phyloP scores from a whole-genome alignment of 2,329 filamentous ascomycete species.

The Monosporascus sp. region DNA sequence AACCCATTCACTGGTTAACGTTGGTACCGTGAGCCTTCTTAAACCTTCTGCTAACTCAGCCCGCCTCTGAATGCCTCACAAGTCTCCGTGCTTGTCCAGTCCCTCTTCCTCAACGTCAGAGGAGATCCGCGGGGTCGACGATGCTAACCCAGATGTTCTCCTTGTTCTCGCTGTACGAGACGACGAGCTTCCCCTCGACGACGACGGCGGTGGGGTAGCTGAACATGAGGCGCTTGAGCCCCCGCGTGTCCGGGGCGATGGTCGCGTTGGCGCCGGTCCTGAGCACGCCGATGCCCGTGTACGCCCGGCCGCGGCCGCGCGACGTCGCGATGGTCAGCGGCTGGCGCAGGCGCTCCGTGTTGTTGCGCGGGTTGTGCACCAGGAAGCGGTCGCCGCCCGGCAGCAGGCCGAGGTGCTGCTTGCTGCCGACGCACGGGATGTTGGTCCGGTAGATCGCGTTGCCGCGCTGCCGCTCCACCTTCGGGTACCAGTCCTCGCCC shows the following conservation, averaged over 20 bases:
- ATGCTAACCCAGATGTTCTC: slow-evolving; percentile 23
- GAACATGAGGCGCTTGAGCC: slow-evolving; percentile 17
- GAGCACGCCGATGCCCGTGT: slow-evolving; percentile 13
- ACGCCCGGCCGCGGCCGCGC: slow-evolving; percentile 6
- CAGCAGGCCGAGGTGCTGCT: slow-evolving; percentile 13
- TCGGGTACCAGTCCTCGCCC: slow-evolving; percentile 18
- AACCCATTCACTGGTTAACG: too few species aligned
- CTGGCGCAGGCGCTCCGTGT: slow-evolving; percentile 10
- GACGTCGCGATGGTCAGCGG: slow-evolving; percentile 14
- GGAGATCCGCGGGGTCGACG: slow-evolving; percentile 11
- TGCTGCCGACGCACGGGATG: slow-evolving; percentile 19
- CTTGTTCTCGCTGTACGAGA: slow-evolving; percentile 22
- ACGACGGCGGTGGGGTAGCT: slow-evolving; percentile 18
- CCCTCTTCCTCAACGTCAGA: not conserved
- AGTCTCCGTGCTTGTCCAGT: not conserved
- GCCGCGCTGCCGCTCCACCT: slow-evolving; percentile 6
- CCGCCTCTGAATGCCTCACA: too few species aligned
- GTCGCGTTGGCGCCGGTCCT: slow-evolving; percentile 13
- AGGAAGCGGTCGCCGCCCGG: slow-evolving; percentile 6
- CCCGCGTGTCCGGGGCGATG: slow-evolving; percentile 19
- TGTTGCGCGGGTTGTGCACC: slow-evolving; percentile 15
- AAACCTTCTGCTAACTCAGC: too few species aligned
- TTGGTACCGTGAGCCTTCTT: too few species aligned
- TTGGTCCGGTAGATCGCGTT: slow-evolving; percentile 17
- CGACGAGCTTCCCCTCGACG: slow-evolving; percentile 14